Conservation (phyloP, 169 alveolate genomes). For the Plasmodium billcollinsi region DNA sequence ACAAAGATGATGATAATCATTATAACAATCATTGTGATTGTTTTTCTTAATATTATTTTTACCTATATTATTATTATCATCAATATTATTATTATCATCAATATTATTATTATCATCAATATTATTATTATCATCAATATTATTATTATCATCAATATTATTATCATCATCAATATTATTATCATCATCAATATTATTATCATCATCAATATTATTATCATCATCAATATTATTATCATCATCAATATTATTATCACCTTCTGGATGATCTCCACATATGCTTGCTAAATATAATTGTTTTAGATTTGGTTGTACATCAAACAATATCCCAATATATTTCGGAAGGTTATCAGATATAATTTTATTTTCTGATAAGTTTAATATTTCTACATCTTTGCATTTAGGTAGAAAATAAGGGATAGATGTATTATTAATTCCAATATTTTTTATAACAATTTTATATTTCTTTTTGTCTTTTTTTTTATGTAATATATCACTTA, state of each 20-base stretch:
- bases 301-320: slow-evolving; percentile 12
- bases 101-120: background rate
- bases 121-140: background rate
- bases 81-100: background rate
- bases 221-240: background rate
- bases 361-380: slow-evolving; percentile 41
- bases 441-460: slow-evolving; percentile 25
- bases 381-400: slow-evolving; percentile 20
- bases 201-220: no score
- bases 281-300: slow-evolving; percentile 36
- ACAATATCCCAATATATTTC: slow-evolving; percentile 24
- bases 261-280: slow-evolving; percentile 5
- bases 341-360: slow-evolving; percentile 1
- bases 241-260: background rate
- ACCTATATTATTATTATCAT: background rate
- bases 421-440: background rate
- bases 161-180: no score
- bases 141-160: no score
- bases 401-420: background rate
- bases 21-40: no score
- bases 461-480: background rate
- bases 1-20: no score
- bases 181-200: no score
- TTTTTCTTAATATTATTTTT: no score
- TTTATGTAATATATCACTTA: slow-evolving; percentile 8